Evolutionary conservation across 202 grass and related monocot species (phyloP), one percentile per base, ranked within the genome.

Genomic region (Alloteropsis angusta): DNA sequence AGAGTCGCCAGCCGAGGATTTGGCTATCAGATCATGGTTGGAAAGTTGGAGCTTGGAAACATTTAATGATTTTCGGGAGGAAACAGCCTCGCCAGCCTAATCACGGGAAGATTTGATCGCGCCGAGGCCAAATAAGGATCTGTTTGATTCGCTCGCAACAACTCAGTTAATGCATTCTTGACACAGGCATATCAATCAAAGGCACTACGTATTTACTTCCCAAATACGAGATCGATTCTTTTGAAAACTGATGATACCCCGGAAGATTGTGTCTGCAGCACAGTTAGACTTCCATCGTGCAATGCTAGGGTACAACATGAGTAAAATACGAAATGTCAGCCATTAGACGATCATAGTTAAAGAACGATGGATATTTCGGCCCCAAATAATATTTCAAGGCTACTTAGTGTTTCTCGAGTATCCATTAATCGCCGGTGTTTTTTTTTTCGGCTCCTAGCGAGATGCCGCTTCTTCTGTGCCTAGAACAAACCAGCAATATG

Each of bases 81-180:
- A 36, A 52, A 15, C 7, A 53, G 18, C 46, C 18, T 62, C 35
- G 52, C 11, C 62, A 3, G n/a, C 56, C 9, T 2, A 74, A 41
- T 18, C 61, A 81, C 59, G 28, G 28, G 28, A 84, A 41, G 49
- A 10, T 50, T 84, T 5, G 34, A 77, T 84, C 28, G 14, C 10
- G 6, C 44, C 47, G 23, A 5, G 18, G 55, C 71, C 17, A 76
- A 47, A 65, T 32, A 19, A 23, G 53, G 64, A 83, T 84, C 26
- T 19, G 17, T 41, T 38, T 62, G 65, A 78, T 78, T 62, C 13
- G 3, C 21, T 5, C 28, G 25, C 14, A 59, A 59, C 11, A 30
- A 59, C 26, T 30, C 23, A 59, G 30, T 59, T 22, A 30, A 59
- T 28, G 10, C 56, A 59, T 59, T 30, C 56, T 59, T 59, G 13